Evolutionary conservation across 2,329 filamentous ascomycete genomes (phyloP).

Genomic region (Neofusicoccum sp.): DNA sequence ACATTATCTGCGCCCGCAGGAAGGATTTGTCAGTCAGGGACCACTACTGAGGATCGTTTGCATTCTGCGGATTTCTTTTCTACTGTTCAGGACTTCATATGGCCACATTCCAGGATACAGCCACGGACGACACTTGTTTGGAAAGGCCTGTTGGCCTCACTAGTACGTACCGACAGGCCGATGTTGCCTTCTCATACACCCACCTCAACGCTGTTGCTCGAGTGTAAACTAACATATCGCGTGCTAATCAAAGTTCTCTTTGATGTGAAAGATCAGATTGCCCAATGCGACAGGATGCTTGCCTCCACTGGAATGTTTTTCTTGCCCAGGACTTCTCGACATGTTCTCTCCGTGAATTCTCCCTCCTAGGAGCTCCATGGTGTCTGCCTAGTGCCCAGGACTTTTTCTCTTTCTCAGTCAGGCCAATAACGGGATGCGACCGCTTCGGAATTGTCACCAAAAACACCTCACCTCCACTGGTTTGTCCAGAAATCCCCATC

Average conservation of each 20-base stretch:
- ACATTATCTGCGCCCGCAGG: conserved; percentile 12
- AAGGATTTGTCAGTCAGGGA: neutral
- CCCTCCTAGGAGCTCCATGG: neutral
- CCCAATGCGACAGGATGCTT: conserved; percentile 8
- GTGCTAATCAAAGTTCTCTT: conserved; percentile 14
- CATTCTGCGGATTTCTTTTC: conserved; percentile 8
- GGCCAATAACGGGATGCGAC: neutral
- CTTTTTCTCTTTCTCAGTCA: neutral
- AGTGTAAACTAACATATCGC: conserved; percentile 13
- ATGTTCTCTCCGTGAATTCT: neutral
- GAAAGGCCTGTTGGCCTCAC: conserved; percentile 14
- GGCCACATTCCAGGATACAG: neutral
- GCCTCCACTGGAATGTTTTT: neutral
- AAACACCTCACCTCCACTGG: neutral
- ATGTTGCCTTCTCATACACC: conserved; percentile 11
- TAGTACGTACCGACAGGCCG: conserved; percentile 19
- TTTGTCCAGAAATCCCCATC: neutral
- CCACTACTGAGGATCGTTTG: neutral
- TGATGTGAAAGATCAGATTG: conserved; percentile 7
- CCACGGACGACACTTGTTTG: conserved; percentile 12
- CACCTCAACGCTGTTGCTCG: conserved; percentile 8
- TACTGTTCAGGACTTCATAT: neutral
- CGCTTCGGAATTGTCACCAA: no score
- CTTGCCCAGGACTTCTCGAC: neutral
- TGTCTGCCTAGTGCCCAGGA: neutral